A percentile compares a stretch with the other conserved stretches of the same genome.
Conservation (phyloP, 495 filamentous ascomycete species). For the Neurospora sp. region DNA sequence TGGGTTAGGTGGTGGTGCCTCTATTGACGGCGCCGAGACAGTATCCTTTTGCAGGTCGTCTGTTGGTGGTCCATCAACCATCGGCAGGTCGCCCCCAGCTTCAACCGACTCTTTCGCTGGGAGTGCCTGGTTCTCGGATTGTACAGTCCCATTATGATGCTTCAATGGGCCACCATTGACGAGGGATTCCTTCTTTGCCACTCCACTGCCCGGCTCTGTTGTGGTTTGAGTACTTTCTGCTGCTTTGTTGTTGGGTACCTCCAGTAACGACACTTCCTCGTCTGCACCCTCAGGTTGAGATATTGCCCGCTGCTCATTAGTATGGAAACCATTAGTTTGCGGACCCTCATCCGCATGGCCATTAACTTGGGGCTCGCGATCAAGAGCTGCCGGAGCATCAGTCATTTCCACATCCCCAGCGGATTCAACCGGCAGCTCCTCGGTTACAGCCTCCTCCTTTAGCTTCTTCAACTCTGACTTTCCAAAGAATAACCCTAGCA, state of each 20-base stretch:
- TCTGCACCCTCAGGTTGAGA: neutral
- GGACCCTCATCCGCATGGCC: neutral
- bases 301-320: neutral
- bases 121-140: neutral
- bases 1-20: constrained; percentile 9
- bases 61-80: constrained; percentile 27
- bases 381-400: constrained; percentile 21
- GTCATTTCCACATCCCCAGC: constrained; percentile 21
- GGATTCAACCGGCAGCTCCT: neutral
- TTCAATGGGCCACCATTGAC: neutral
- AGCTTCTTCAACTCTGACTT: constrained; percentile 38
- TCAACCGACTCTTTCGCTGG: constrained; percentile 26
- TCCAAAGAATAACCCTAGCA: constrained; percentile 56
- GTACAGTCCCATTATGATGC: neutral
- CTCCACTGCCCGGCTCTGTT: neutral
- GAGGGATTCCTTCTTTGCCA: neutral
- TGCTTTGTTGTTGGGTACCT: neutral
- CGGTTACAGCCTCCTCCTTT: constrained; percentile 16
- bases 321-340: neutral
- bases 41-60: neutral
- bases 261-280: neutral
- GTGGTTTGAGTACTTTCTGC: neutral
- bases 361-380: constrained; percentile 12
- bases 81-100: constrained; percentile 35
- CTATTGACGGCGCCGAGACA: constrained; percentile 14